Conservation (phyloP, 164 flowering plant species). For the Liquidambar formosana region DNA sequence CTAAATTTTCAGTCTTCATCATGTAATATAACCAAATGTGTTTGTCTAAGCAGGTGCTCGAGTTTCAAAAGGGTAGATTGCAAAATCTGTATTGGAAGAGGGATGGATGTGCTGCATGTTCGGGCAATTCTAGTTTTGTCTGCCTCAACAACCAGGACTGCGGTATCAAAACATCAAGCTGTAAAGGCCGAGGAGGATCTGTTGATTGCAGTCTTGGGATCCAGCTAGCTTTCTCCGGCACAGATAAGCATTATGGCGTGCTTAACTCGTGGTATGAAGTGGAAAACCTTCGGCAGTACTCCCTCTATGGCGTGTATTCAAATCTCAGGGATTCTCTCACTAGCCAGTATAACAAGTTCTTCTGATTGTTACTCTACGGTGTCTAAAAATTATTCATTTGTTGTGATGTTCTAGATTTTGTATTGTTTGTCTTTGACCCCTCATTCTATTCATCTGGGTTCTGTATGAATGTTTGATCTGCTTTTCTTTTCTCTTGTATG, state of each 20-base stretch:
- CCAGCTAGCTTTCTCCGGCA: slow-evolving; percentile 92
- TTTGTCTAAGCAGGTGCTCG: slow-evolving; percentile 58
- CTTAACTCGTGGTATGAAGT: slow-evolving; percentile 97
- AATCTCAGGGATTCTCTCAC: slow-evolving; percentile 72
- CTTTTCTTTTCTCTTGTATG: too few species aligned
- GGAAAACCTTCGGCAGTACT: slow-evolving; percentile 77
- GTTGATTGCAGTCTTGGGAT: slow-evolving; percentile 94
- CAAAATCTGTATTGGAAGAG: slow-evolving; percentile 92
- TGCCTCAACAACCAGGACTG: slow-evolving; percentile 92
- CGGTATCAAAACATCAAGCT: slow-evolving; percentile 59
- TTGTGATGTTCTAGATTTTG: too few species aligned
- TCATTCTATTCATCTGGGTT: too few species aligned
- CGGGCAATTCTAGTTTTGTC: slow-evolving; percentile 55
- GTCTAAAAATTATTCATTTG: not conserved
- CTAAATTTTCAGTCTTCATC: not conserved
- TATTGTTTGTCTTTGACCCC: too few species aligned
- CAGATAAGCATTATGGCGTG: slow-evolving; percentile 74
- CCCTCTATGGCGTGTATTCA: slow-evolving; percentile 69
- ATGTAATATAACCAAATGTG: not conserved
- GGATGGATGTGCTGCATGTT: slow-evolving; percentile 83
- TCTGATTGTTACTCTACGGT: slow-evolving; percentile 27
- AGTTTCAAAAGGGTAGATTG: slow-evolving; percentile 85
- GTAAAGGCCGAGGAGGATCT: slow-evolving; percentile 58
- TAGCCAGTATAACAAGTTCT: slow-evolving; percentile 61
- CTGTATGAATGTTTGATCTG: too few species aligned